Evolutionary conservation across 169 alveolate species (phyloP).

Genomic region (Sarcocystis neurona): DNA sequence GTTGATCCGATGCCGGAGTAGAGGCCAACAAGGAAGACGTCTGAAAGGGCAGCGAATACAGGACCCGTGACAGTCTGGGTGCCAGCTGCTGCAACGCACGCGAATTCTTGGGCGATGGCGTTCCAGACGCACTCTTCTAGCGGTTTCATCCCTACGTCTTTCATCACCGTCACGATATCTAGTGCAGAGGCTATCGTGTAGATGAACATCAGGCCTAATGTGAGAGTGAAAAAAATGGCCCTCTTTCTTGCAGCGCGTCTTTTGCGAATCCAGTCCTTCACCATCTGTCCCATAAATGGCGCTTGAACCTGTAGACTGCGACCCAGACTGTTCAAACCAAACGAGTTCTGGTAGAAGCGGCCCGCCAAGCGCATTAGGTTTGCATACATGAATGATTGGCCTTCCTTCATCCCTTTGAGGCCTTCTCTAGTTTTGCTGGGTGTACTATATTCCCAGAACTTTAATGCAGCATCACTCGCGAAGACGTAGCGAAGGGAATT

Average conservation of each 20-base stretch:
- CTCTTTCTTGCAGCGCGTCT: constrained; percentile 43
- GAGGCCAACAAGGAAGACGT: constrained; percentile 60
- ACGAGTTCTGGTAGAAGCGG: constrained; percentile 23
- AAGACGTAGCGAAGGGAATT: constrained; percentile 57
- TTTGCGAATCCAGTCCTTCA: constrained; percentile 51
- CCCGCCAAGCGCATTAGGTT: constrained; percentile 53
- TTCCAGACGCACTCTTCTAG: constrained; percentile 61
- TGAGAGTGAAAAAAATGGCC: constrained; percentile 33
- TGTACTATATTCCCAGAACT: constrained; percentile 54
- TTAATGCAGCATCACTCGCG: constrained; percentile 59
- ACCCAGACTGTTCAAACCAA: constrained; percentile 44
- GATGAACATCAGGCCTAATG: constrained; percentile 43
- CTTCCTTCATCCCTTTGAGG: constrained; percentile 49
- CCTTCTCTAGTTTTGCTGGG: constrained; percentile 52
- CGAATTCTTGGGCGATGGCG: constrained; percentile 54
- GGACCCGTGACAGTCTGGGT: constrained; percentile 38
- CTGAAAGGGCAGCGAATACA: constrained; percentile 49
- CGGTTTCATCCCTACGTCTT: constrained; percentile 42
- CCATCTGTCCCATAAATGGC: constrained; percentile 65
- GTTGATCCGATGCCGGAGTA: constrained; percentile 54
- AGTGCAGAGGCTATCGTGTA: constrained; percentile 55
- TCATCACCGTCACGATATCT: constrained; percentile 47
- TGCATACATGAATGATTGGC: constrained; percentile 59
- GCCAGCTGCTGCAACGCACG: constrained; percentile 60
- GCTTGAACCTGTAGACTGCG: constrained; percentile 52